These are phyloP conservation scores for Pythium chondricola DNA, from an alignment of 352 stramenopile species.

Conservation along the genomic window DNA sequence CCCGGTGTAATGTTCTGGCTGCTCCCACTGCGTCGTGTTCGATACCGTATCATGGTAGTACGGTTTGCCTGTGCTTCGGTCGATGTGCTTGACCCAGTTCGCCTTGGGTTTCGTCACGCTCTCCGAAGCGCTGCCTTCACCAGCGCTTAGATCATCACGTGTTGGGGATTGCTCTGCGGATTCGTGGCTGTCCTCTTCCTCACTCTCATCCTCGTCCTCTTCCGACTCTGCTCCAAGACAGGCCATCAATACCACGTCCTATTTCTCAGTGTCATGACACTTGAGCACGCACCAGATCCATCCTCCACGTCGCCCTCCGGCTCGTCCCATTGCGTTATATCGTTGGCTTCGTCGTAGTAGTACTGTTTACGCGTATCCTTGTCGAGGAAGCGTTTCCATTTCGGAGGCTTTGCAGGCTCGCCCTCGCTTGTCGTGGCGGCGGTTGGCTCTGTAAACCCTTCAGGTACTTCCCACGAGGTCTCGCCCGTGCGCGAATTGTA, in stretches of 20 bases:
- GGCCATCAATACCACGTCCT: too few relatives aligned
- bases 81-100: slow-evolving; percentile 72
- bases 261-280: too few relatives aligned
- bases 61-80: slow-evolving; percentile 51
- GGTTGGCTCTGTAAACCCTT: slow-evolving; percentile 20
- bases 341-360: slow-evolving; percentile 69
- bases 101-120: neutral
- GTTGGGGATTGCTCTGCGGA: too few relatives aligned
- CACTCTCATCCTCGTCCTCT: slow-evolving; percentile 19
- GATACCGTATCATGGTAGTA: slow-evolving; percentile 71
- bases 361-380: slow-evolving; percentile 52
- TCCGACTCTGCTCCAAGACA: too few relatives aligned
- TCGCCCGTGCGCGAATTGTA: slow-evolving; percentile 65
- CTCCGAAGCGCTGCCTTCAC: neutral
- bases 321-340: slow-evolving; percentile 67
- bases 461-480: slow-evolving; percentile 65
- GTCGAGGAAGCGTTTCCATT: slow-evolving; percentile 63
- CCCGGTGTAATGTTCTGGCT: slow-evolving; percentile 43
- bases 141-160: too few relatives aligned
- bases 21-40: slow-evolving; percentile 64
- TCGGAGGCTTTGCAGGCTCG: slow-evolving; percentile 13
- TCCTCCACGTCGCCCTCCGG: slow-evolving; percentile 36
- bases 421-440: neutral
- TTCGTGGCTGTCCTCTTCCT: too few relatives aligned
- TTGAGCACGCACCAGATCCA: slow-evolving; percentile 15